Percentiles rank a stretch among this genome's conserved stretches.
These are phyloP conservation scores for Boletus pseudopeckii DNA, from an alignment of 768 basidiomycete species.

Conservation along the genomic window DNA sequence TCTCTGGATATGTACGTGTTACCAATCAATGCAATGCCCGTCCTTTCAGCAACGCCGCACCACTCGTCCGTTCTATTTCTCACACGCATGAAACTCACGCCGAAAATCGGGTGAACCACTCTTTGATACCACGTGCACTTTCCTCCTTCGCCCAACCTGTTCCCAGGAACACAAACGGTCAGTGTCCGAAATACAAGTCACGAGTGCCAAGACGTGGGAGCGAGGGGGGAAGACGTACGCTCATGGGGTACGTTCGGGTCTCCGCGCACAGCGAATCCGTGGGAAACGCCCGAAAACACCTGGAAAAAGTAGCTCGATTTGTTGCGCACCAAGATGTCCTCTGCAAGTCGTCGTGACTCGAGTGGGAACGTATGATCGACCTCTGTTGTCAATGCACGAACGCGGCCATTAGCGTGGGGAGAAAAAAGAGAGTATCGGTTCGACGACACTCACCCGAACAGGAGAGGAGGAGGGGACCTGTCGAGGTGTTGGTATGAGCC, in stretches of 20 bases:
- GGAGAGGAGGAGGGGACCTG: slow-evolving; percentile 21
- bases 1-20: background rate
- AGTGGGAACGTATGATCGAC: slow-evolving; percentile 48
- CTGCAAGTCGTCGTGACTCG: slow-evolving; percentile 48
- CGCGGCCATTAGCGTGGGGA: background rate
- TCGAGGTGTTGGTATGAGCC: background rate
- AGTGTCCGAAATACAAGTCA: background rate
- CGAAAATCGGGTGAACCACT: slow-evolving; percentile 38
- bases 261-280: slow-evolving; percentile 22
- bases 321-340: slow-evolving; percentile 48
- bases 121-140: slow-evolving; percentile 44
- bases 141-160: slow-evolving; percentile 61
- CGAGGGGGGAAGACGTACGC: slow-evolving; percentile 12
- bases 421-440: background rate
- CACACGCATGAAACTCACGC: background rate
- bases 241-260: slow-evolving; percentile 14
- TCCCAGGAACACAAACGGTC: background rate
- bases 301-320: slow-evolving; percentile 53
- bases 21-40: background rate
- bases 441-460: slow-evolving; percentile 18
- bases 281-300: slow-evolving; percentile 44
- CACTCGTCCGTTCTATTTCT: background rate
- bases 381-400: slow-evolving; percentile 33
- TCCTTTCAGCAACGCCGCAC: background rate
- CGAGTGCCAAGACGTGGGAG: background rate